Conservation (phyloP, 352 stramenopile genomes). For the Phytopythium aichiense region DNA sequence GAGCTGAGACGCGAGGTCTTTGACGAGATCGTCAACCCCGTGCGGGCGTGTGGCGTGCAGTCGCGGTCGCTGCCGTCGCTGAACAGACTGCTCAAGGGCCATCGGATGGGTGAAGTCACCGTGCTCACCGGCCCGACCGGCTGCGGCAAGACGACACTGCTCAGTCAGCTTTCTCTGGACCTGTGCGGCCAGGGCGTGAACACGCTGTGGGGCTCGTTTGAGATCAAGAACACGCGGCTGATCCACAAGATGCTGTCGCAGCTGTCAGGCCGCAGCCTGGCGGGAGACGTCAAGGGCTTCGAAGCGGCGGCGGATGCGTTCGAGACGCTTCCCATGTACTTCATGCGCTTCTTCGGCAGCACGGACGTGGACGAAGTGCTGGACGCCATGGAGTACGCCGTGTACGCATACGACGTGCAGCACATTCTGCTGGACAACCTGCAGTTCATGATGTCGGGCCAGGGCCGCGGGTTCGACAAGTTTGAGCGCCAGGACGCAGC, state of each 20-base stretch:
- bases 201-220: constrained; percentile 98
- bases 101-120: constrained; percentile 97
- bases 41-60: constrained; percentile 90
- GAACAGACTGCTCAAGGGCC: constrained; percentile 95
- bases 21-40: constrained; percentile 94
- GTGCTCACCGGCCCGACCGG: constrained; percentile 98
- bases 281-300: constrained; percentile 73
- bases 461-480: constrained; percentile 84
- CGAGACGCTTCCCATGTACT: constrained; percentile 95
- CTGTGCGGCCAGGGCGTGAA: constrained; percentile 95
- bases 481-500: constrained; percentile 92
- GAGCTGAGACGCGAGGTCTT: constrained; percentile 92
- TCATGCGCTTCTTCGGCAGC: constrained; percentile 98
- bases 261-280: constrained; percentile 68
- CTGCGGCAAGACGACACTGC: constrained; percentile 93
- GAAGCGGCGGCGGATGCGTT: constrained; percentile 87
- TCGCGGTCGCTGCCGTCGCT: constrained; percentile 93
- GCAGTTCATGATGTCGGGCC: constrained; percentile 98
- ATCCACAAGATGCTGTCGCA: constrained; percentile 98
- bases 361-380: constrained; percentile 94
- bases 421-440: constrained; percentile 99
- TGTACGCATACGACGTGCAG: constrained; percentile 98
- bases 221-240: constrained; percentile 98
- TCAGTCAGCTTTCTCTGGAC: constrained; percentile 90
- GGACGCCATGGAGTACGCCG: constrained; percentile 98